Evolutionary conservation across 139 green algal species (phyloP), one percentile per base, ranked within the genome.

Genomic region (Coelastrella sp.): DNA sequence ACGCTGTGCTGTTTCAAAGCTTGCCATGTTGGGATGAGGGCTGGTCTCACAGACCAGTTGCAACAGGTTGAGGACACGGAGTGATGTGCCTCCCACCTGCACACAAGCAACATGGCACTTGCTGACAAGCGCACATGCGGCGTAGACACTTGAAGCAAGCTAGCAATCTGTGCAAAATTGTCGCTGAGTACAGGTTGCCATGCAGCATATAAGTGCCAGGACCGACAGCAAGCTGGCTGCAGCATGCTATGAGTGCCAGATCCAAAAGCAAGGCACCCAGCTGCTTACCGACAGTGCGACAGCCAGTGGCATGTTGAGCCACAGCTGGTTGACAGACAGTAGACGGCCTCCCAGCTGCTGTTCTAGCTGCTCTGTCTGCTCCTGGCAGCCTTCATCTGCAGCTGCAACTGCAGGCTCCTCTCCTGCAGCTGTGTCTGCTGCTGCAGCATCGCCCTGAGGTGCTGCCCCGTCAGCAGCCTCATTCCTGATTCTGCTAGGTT

Each of bases 221-320:
- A n/a, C 32, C 32, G 32, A 47, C 32, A 47, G 32, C 32, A 47
- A 47, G 32, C 32, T 47, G 32, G 32, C 32, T 47, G 32, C 32
- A 47, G 32, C 32, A 47, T 47, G 32, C 32, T 47, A 47, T 47
- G 32, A 47, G 32, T 47, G 32, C 32, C 32, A 47, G 32, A 47
- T 47, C 32, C 32, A 47, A 47, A 47, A 47, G 32, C 32, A 47
- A 47, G 32, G 32, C 32, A 47, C 32, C 32, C 32, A 47, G 32
- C 32, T 47, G 32, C 68, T 68, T 11, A 95, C 90, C 91, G 93
- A 90, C 58, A 95, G 66, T 13, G 89, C 91, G 10, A 94, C 65
- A 3, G 90, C 60, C 23, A 94, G 85, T 16, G 93, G 93, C 80
- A 95, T 92, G n/a, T 80, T 81, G 17, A 89, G 87, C 93, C 93